Percentiles rank a stretch among this genome's conserved stretches.
Conservation (phyloP, 2,329 filamentous ascomycete species). For the Neofusicoccum sp. region DNA sequence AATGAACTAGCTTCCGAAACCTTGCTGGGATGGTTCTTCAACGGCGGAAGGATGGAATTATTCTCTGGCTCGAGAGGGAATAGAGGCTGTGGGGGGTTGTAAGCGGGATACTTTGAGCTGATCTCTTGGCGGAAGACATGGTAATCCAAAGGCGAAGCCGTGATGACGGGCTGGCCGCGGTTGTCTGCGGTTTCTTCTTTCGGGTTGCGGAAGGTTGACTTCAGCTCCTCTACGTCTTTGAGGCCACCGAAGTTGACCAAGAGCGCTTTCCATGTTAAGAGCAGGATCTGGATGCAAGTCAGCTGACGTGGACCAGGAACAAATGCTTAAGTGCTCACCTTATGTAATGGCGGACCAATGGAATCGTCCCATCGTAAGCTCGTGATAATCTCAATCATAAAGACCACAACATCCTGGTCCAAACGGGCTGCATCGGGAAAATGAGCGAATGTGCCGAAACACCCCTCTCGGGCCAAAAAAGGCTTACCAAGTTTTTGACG, state of each 20-base stretch:
- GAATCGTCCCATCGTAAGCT: constrained; percentile 56
- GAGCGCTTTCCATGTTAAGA: constrained; percentile 90
- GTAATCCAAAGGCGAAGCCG: constrained; percentile 91
- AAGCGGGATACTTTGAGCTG: constrained; percentile 95
- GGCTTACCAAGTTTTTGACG: constrained; percentile 34
- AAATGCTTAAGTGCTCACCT: constrained; percentile 20
- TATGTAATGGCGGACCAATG: constrained; percentile 57
- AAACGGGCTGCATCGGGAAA: constrained; percentile 39
- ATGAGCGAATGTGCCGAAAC: background rate
- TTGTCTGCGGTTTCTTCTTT: constrained; percentile 53
- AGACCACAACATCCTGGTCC: constrained; percentile 67
- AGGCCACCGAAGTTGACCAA: constrained; percentile 82
- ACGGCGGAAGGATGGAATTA: constrained; percentile 81
- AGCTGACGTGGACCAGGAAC: background rate
- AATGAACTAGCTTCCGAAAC: constrained; percentile 49
- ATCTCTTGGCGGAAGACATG: constrained; percentile 96
- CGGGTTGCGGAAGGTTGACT: constrained; percentile 65
- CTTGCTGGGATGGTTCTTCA: constrained; percentile 69
- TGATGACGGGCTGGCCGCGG: constrained; percentile 75
- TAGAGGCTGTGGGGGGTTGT: constrained; percentile 79
- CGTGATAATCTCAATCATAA: constrained; percentile 62
- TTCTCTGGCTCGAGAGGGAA: constrained; percentile 88
- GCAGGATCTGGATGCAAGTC: constrained; percentile 57
- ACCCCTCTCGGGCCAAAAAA: background rate
- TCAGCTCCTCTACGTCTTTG: constrained; percentile 69